A percentile compares a stretch with the other conserved stretches of the same genome.
Conservation (phyloP, 495 filamentous ascomycete species). For the Wilcoxina mikolae region DNA sequence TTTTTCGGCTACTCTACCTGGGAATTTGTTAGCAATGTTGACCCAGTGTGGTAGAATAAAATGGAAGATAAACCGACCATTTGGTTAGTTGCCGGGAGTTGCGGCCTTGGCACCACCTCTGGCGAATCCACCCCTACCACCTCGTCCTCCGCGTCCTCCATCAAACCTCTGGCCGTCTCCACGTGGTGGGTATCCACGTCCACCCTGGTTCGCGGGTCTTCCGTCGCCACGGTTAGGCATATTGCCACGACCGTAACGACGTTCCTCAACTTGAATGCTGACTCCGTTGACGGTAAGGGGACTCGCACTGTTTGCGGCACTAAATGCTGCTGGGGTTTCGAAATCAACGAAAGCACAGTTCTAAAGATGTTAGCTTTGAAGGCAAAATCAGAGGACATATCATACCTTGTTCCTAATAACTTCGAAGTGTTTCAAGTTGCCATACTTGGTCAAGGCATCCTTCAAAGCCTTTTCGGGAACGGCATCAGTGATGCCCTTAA, state of each 20-base stretch:
- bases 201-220: not conserved
- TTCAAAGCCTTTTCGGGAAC: slow-evolving; percentile 54
- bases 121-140: slow-evolving; percentile 5
- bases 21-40: too few species aligned
- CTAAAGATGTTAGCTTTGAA: slow-evolving; percentile 36
- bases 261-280: slow-evolving; percentile 73
- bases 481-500: slow-evolving; percentile 85
- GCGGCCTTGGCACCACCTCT: not conserved
- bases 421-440: slow-evolving; percentile 73
- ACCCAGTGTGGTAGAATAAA: too few species aligned
- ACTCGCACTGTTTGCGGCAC: slow-evolving; percentile 67
- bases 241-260: slow-evolving; percentile 29
- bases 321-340: slow-evolving; percentile 57
- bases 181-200: not conserved
- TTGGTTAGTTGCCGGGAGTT: slow-evolving; percentile 1
- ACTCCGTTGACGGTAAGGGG: slow-evolving; percentile 72
- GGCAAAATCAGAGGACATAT: slow-evolving; percentile 1
- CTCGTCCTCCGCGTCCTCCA: slow-evolving; percentile 2
- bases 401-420: slow-evolving; percentile 76
- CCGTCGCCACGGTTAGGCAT: slow-evolving; percentile 2
- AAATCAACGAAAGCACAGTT: slow-evolving; percentile 97
- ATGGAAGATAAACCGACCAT: not conserved
- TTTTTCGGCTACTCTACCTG: too few species aligned
- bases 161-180: not conserved
- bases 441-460: slow-evolving; percentile 51